phyloP scores from a whole-genome alignment of 371 early-diverging fungal species.

The Thermomucor indicae-seudaticae region DNA sequence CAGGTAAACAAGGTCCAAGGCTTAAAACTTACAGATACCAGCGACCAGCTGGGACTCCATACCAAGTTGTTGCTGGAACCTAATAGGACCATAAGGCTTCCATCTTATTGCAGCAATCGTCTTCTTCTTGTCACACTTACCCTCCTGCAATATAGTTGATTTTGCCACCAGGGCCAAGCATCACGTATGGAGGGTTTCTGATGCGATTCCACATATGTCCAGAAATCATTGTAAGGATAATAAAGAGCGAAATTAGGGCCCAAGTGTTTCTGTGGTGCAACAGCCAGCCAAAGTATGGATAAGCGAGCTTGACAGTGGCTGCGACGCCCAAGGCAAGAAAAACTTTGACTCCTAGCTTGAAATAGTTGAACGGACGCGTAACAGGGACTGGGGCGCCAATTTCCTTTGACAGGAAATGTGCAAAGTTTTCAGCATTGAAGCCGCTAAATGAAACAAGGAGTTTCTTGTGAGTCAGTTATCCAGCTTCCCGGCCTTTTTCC shows the following conservation, averaged over 20 bases:
- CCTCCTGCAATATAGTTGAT: constrained; percentile 61
- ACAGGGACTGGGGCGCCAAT: constrained; percentile 39
- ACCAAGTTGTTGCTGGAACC: constrained; percentile 76
- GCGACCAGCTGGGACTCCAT: constrained; percentile 78
- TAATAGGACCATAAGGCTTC: constrained; percentile 11
- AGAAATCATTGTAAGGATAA: constrained; percentile 71
- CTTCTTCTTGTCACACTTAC: constrained; percentile 20
- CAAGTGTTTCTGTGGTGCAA: constrained; percentile 58
- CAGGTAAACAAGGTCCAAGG: neutral
- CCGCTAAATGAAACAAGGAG: constrained; percentile 47
- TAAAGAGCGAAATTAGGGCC: constrained; percentile 51
- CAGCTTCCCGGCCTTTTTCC: neutral
- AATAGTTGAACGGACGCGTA: constrained; percentile 42
- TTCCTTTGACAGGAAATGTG: constrained; percentile 49
- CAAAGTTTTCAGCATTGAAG: constrained; percentile 63
- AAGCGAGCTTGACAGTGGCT: constrained; percentile 35
- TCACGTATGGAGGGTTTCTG: constrained; percentile 68
- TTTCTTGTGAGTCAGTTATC: neutral
- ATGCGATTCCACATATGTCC: constrained; percentile 93
- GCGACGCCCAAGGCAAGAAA: constrained; percentile 37
- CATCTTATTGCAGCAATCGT: neutral
- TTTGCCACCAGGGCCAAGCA: constrained; percentile 54
- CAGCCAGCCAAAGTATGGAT: constrained; percentile 45
- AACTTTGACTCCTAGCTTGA: constrained; percentile 34
- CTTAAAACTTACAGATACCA: constrained; percentile 60